Evolutionary conservation across 371 early-diverging fungal species (phyloP).

Genomic region (Mortierella sp.): DNA sequence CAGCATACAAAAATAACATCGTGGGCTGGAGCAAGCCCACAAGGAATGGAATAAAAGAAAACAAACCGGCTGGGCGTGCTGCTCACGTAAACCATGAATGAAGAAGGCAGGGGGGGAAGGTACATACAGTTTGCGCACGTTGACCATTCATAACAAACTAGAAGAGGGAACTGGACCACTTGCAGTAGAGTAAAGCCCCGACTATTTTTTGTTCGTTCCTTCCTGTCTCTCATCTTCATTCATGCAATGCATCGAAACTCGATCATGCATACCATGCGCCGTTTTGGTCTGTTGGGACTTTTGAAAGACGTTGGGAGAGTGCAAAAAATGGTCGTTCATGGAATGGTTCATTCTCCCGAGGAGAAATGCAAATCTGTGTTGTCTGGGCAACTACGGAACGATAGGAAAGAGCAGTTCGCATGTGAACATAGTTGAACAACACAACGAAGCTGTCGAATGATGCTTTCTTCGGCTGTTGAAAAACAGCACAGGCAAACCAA

Average conservation of each 20-base stretch:
- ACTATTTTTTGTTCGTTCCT: not conserved
- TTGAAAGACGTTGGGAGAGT: not conserved
- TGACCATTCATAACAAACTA: not conserved
- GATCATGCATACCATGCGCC: not conserved
- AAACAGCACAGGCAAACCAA: not conserved
- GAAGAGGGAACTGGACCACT: not conserved
- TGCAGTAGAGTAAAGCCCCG: not conserved
- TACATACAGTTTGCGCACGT: not conserved
- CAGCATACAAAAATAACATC: not conserved
- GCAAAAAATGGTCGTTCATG: not conserved
- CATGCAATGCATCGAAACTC: not conserved
- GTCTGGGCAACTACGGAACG: not conserved
- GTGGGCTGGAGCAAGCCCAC: slow-evolving; percentile 2
- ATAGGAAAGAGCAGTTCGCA: not conserved
- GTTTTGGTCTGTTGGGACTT: not conserved
- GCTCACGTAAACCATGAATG: slow-evolving; percentile 7
- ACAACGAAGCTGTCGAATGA: not conserved
- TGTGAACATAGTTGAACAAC: slow-evolving; percentile 1
- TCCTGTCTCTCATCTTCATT: not conserved
- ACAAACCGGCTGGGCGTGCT: not conserved
- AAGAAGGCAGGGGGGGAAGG: not conserved
- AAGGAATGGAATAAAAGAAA: not conserved
- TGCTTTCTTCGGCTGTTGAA: not conserved
- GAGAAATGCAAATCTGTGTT: not conserved
- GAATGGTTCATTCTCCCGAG: not conserved